Evolutionary conservation across 1,139 yeast genomes (phyloP), one percentile per base, ranked within the genome.

Genomic region (Zygoascus hellenicus): DNA sequence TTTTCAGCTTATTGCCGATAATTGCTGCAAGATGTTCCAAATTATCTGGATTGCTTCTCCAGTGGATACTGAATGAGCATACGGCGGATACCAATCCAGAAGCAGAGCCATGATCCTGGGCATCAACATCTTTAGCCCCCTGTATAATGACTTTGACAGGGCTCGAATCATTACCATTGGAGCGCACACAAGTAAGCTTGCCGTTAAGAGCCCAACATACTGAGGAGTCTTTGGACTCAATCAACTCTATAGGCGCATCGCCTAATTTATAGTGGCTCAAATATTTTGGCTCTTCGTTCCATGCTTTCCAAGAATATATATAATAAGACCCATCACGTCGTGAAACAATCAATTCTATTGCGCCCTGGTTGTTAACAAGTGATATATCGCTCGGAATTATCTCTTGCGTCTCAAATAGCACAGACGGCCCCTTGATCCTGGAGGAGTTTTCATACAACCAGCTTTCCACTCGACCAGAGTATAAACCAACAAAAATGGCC

Each of bases 1-100:
- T 50, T 29, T 71, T 66, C 15, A 80, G 60, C 0, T 82, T 83
- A 52, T 77, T 80, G 43, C 74, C 79, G 49, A 81, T 62, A 2
- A 76, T 59, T 9, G 74, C 60, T 1, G 71, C 72, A 44, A 72
- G 55, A 9, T 28, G 44, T 14, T 43, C 36, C 33, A 29, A 30
- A 5, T 26, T 16, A n/a, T 13, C 14, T 3, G 16, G 17, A n/a
- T 33, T 41, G 17, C 13, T 13, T 2, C 29, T 15, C n/a, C 15
- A 22, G 13, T 19, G 10, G 11, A 34, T 11, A n/a, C 14, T 13
- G 7, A 41, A 14, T 7, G 43, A 33, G 26, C 37, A 32, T 10
- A 31, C 35, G 9, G 38, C 43, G 3, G 43, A 19, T n/a, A 41
- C 16, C 4, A 16, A n/a, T 10, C 36, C 19, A 13, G 13, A 13